Evolutionary conservation across 2,329 filamentous ascomycete species (phyloP), one percentile per base, ranked within the genome.

Genomic region (Aspergillus viridinutans): DNA sequence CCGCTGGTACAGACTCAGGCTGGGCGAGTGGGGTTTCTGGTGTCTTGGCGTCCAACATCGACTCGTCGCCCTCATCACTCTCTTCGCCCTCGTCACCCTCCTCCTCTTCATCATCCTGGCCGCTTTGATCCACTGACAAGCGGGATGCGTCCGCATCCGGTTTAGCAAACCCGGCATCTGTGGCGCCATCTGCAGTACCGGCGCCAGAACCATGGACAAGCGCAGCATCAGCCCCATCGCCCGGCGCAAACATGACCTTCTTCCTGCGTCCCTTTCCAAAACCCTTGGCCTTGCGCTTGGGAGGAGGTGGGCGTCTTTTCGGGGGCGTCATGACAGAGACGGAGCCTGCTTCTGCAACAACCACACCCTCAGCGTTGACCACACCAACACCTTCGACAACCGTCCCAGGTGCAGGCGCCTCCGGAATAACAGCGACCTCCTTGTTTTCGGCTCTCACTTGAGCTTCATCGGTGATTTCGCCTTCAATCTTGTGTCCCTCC

Each of bases 261-360:
- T 87, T 90, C 81, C 88, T 93, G 60, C 85, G 83, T 17, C 90
- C 90, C 60, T 91, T 85, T 7, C 90, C 90, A 38, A 89, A 86
- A 0, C 90, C 89, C 72, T 90, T 92, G 50, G 83, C 80, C 79
- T 93, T 96, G 72, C 90, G 87, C 72, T 91, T 92, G 0, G 90
- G 90, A 1, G 89, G 88, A 28, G 87, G 88, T 0, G 88, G 87
- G 58, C 88, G 85, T 69, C 87, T 84, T 69, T 80, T 81, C 4
- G 78, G 75, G 17, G 81, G 80, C 23, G 80, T 81, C 63, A 72
- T 64, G 9, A 74, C 71, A 48, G 72, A 64, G 73, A 78, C 66
- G 71, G 80, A 64, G 71, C 66, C 61, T 70, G 76, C 76, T 49
- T 78, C 72, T 26, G 79, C 80, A 59, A 84, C 83, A 21, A 85